Evolutionary conservation across 306 rosid species (phyloP), one percentile per base, ranked within the genome.

Genomic region (Inga leiocalycina): DNA sequence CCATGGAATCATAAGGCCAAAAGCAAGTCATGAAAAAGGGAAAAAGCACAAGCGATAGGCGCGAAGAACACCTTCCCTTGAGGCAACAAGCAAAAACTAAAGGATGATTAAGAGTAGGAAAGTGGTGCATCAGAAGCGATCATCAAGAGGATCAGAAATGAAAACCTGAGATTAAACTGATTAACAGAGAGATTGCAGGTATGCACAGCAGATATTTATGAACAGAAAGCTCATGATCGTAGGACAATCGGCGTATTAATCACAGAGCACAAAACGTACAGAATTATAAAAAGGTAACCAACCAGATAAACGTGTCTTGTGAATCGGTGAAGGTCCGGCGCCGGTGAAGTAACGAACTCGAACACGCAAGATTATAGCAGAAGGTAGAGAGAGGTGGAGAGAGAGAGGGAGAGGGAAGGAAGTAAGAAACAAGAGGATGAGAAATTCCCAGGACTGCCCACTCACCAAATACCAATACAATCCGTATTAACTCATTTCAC

Each of bases 371-470:
- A 22, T 34, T 27, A 76, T 22, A 6, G 48, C 65, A 32, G 43
- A 37, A 45, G 48, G 15, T 10, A 32, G 44, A 3, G 10, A 59
- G 41, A 22, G 69, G 41, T 27, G 20, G 34, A 43, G 54, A n/a
- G 54, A 24, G 57, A 6, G 59, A 75, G 54, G 11, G 27, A 32
- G 80, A 68, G 57, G 57, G 64, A 68, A 74, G 45, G 75, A 57
- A 74, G 76, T 82, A 54, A 80, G 84, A 80, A 87, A 88, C 82
- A 81, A 79, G 88, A 79, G 90, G 90, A 81, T 71, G 89, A 79
- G 80, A 85, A 83, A 82, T 88, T 88, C 80, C 84, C 82, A 81
- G 86, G 87, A 81, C 84, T 49, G 46, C 78, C 86, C 77, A 86
- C 46, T 84, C 79, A 84, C 91, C 88, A 87, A 82, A 34, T 81